Conservation (phyloP, 345 rosid species). For the Ailanthus altissimus region DNA sequence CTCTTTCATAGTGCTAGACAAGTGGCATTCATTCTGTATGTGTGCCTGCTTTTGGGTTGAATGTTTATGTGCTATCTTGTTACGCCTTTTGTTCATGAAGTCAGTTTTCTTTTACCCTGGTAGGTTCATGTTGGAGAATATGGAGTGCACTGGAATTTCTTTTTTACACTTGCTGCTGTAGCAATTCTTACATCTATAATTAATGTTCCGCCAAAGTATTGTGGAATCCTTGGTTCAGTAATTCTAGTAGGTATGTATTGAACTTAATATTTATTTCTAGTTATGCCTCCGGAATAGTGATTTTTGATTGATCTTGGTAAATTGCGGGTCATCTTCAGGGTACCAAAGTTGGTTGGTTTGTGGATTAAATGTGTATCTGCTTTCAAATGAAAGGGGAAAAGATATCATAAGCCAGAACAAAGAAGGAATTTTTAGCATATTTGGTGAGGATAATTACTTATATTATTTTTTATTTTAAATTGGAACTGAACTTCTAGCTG, state of each 20-base stretch:
- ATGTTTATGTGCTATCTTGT: constrained; percentile 8
- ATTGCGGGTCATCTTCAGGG: constrained; percentile 46
- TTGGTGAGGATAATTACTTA: constrained; percentile 48
- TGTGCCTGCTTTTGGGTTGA: not conserved
- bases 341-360: constrained; percentile 66
- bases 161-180: constrained; percentile 87
- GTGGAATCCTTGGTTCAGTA: constrained; percentile 66
- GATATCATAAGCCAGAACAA: constrained; percentile 79
- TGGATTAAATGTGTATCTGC: constrained; percentile 71
- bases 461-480: not conserved
- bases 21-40: not conserved
- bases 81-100: constrained; percentile 10
- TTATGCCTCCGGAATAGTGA: constrained; percentile 8
- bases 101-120: constrained; percentile 2
- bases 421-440: constrained; percentile 82
- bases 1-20: not conserved
- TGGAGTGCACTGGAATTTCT: constrained; percentile 96
- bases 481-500: not conserved
- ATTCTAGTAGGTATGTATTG: constrained; percentile 58
- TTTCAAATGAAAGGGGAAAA: constrained; percentile 69
- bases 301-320: constrained; percentile 14
- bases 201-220: constrained; percentile 62
- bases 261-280: constrained; percentile 5
- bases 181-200: constrained; percentile 62
- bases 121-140: constrained; percentile 87